These are phyloP conservation scores for Papiliotrema laurentii DNA, from an alignment of 1,284 basidiomycete genomes.

Conservation along the genomic window DNA sequence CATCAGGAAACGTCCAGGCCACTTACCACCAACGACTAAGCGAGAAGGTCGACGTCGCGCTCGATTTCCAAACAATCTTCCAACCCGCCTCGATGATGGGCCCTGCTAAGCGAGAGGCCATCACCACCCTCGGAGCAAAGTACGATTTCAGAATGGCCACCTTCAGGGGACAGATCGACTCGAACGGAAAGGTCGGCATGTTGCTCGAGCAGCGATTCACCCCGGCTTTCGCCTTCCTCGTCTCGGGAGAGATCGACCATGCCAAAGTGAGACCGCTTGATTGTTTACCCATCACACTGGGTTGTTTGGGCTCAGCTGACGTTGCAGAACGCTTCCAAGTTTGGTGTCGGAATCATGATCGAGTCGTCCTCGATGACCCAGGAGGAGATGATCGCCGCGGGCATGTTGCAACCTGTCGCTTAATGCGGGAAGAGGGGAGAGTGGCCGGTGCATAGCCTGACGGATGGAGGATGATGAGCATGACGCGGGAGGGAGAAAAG, in stretches of 20 bases:
- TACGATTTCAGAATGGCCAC: constrained; percentile 93
- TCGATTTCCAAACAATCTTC: constrained; percentile 81
- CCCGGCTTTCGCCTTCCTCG: constrained; percentile 88
- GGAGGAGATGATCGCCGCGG: constrained; percentile 48
- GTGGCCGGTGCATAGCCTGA: not conserved
- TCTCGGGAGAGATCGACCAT: constrained; percentile 97
- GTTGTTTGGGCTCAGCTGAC: constrained; percentile 1
- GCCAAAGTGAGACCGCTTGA: constrained; percentile 77
- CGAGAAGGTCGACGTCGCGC: constrained; percentile 98
- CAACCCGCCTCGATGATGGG: constrained; percentile 55
- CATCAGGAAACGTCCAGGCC: constrained; percentile 77
- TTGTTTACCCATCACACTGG: not conserved
- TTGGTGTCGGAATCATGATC: constrained; percentile 94
- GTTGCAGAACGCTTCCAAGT: constrained; percentile 76
- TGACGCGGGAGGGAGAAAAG: not conserved
- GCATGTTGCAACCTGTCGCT: constrained; percentile 38
- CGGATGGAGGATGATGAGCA: not conserved
- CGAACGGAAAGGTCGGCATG: constrained; percentile 88
- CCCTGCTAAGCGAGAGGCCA: constrained; percentile 73
- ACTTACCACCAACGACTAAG: constrained; percentile 96
- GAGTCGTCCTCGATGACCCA: constrained; percentile 55
- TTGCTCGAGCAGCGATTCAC: constrained; percentile 93
- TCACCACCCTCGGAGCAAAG: constrained; percentile 89
- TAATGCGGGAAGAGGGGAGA: not conserved
- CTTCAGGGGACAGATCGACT: constrained; percentile 88